phyloP scores from a whole-genome alignment of 31 red algal species.

The Odonthalia washingtoniensis region DNA sequence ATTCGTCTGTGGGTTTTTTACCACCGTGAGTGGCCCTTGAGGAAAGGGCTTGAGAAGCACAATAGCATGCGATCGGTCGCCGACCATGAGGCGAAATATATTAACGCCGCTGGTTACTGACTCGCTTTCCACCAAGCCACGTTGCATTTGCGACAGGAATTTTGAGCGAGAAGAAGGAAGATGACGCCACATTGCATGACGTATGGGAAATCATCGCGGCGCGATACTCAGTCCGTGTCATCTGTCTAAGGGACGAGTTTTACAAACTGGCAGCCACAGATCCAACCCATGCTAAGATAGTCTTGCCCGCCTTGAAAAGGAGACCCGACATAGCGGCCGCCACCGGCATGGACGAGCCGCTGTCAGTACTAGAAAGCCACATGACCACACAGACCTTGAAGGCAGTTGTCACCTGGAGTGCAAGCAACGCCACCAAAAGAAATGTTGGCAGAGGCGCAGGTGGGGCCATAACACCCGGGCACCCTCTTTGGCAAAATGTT shows the following conservation, averaged over 20 bases:
- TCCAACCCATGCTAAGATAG: not conserved
- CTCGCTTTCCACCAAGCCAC: slow-evolving; percentile 46
- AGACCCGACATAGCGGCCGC: not conserved
- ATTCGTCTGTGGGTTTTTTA: slow-evolving; percentile 44
- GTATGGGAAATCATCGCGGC: not conserved
- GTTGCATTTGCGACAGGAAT: slow-evolving; percentile 14
- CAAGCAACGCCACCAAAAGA: slow-evolving; percentile 34
- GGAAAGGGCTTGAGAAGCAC: slow-evolving; percentile 11
- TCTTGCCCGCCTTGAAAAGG: not conserved
- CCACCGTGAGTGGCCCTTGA: slow-evolving; percentile 44
- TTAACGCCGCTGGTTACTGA: slow-evolving; percentile 57
- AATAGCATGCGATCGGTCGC: slow-evolving; percentile 3
- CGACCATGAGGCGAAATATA: slow-evolving; percentile 59
- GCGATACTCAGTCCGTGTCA: not conserved
- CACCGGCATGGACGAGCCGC: not conserved
- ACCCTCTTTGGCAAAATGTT: not conserved
- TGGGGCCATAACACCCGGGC: too few relatives aligned
- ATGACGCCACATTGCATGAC: not conserved
- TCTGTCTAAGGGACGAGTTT: not conserved
- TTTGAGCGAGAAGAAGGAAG: slow-evolving; percentile 1
- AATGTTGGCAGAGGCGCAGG: not conserved
- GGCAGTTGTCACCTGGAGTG: slow-evolving; percentile 38
- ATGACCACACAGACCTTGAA: slow-evolving; percentile 28
- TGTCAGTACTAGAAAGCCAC: not conserved
- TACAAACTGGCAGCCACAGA: slow-evolving; percentile 18